phyloP scores from a whole-genome alignment of 2,329 filamentous ascomycete genomes.

The Nothophoma quercina region DNA sequence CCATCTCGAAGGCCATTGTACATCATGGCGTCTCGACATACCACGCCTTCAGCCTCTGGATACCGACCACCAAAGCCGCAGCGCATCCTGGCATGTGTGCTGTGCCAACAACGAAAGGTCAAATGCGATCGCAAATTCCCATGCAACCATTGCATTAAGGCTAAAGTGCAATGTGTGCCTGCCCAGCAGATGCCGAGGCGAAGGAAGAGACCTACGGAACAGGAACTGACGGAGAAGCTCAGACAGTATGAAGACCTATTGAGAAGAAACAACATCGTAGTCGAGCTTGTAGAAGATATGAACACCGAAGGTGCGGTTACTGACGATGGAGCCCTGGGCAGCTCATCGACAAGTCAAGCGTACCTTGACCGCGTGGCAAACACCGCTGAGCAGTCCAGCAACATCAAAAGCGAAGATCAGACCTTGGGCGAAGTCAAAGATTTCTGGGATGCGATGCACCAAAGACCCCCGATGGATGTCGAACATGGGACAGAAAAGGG shows the following conservation, averaged over 20 bases:
- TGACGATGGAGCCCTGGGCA: not conserved
- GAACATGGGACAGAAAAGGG: not conserved
- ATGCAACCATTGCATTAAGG: conserved; percentile 43
- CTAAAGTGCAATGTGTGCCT: conserved; percentile 47
- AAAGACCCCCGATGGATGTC: conserved; percentile 1
- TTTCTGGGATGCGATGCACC: conserved; percentile 36
- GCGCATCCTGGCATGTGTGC: conserved; percentile 66
- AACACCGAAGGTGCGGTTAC: not conserved
- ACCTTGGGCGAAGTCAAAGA: conserved; percentile 14
- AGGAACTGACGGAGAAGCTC: conserved; percentile 73
- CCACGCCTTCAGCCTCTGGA: conserved; percentile 1
- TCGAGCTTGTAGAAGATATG: conserved; percentile 59
- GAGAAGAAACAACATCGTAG: conserved; percentile 70
- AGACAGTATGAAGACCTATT: conserved; percentile 73
- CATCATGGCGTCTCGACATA: conserved; percentile 23
- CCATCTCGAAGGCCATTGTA: too few relatives aligned
- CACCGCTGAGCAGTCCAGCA: conserved; percentile 7
- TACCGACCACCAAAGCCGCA: conserved; percentile 37
- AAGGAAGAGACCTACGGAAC: conserved; percentile 71
- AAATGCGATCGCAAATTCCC: conserved; percentile 50
- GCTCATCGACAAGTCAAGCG: not conserved
- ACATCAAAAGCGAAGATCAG: conserved; percentile 21
- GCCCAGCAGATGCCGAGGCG: conserved; percentile 60
- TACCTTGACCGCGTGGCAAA: not conserved
- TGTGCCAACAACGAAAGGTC: conserved; percentile 68